Base-by-base conservation (phyloP, 2,329 filamentous ascomycete species). In the Penicillium occitanis region DNA sequence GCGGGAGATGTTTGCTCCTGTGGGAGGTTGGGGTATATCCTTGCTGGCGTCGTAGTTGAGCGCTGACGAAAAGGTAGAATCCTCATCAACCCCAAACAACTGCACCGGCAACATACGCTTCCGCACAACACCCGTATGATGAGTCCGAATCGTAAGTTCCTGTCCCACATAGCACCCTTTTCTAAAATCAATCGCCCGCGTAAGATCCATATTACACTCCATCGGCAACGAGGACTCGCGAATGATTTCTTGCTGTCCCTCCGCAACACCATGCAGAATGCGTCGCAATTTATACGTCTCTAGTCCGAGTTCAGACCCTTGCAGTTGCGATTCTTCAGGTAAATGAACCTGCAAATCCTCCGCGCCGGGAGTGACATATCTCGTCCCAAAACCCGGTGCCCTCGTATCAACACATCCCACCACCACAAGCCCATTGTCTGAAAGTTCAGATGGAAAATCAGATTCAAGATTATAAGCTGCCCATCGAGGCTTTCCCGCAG, bases 161-260 rank as follows among this genome's bases (percentile, higher is more conserved):
- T 99, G 95, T 0, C 95, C 95, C 7, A 98, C 88, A 78, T 99
- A 99, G 80, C 95, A 99, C 7, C 95, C 95, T 81, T 99, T 99
- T 74, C 88, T 88, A 81, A 95, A 99, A 79, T 97, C 92, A 70
- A 99, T 90, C 30, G 88, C 95, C 58, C 87, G 86, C 85, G 91
- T 91, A 67, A 91, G 81, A 78, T 99, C 95, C 76, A 98, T 85
- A 76, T 97, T 97, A 74, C 85, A 90, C 79, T 98, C 94, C 77
- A 93, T 89, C 0, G 95, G 94, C 64, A 99, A 82, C 0, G 92
- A 88, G 19, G 85, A 81, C 69, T 90, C 90, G 66, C 84, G 80
- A 6, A 87, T 76, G 22, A 99, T 88, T 81, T 99, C 95, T 17
- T 80, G 76, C 75, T 91, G 91, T 1, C 95, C 94, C 80, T 99